Evolutionary conservation across 2,329 filamentous ascomycete species (phyloP).

Genomic region (Corinectria fuckeliana): DNA sequence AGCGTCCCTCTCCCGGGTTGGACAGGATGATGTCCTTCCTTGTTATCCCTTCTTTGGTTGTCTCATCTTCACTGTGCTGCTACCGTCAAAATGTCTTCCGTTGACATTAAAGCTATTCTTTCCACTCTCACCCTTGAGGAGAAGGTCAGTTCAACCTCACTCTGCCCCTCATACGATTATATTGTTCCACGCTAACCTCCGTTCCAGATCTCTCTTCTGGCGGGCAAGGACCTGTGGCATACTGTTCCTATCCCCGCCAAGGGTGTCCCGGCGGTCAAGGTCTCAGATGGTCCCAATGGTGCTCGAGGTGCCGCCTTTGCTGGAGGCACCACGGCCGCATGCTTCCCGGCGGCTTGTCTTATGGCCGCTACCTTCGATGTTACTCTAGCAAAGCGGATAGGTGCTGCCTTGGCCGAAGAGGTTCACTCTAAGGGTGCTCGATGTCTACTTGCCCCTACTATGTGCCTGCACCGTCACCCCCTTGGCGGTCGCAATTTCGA

Average conservation of each 20-base stretch:
- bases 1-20: constrained; percentile 22
- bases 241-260: constrained; percentile 34
- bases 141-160: constrained; percentile 32
- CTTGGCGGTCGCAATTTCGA: constrained; percentile 39
- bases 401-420: constrained; percentile 64
- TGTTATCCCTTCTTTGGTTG: constrained; percentile 14
- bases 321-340: constrained; percentile 34
- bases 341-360: constrained; percentile 40
- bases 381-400: constrained; percentile 62
- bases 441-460: constrained; percentile 58
- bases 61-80: constrained; percentile 3
- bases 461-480: constrained; percentile 38
- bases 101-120: constrained; percentile 38
- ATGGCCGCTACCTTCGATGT: constrained; percentile 70
- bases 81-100: constrained; percentile 33
- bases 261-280: constrained; percentile 33
- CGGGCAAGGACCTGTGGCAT: constrained; percentile 37
- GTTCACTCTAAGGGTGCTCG: constrained; percentile 68
- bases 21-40: constrained; percentile 15
- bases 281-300: constrained; percentile 38
- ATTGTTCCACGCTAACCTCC: constrained; percentile 6
- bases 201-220: constrained; percentile 33
- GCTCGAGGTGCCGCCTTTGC: constrained; percentile 35
- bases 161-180: not conserved
- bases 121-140: constrained; percentile 41